These are phyloP conservation scores for Pichia sp. DNA, from an alignment of 1,139 yeast species.

Conservation along the genomic window DNA sequence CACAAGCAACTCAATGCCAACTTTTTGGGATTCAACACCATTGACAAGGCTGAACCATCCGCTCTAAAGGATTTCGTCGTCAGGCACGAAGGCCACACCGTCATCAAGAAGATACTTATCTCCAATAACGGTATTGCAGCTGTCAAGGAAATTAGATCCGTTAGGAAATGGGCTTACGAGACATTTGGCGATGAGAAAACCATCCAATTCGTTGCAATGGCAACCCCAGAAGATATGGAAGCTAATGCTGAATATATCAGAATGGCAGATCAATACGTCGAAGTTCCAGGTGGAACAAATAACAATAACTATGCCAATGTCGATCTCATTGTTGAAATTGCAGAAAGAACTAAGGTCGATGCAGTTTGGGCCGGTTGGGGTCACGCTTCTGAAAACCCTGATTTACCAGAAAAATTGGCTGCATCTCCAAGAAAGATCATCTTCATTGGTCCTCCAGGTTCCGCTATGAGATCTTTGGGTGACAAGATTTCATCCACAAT, in stretches of 20 bases:
- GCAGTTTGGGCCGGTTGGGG: constrained; percentile 99
- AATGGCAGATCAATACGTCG: constrained; percentile 98
- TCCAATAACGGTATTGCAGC: constrained; percentile 99
- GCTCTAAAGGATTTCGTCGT: constrained; percentile 81
- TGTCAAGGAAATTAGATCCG: constrained; percentile 93
- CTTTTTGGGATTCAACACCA: constrained; percentile 74
- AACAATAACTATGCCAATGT: constrained; percentile 98
- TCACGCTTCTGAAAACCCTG: constrained; percentile 97
- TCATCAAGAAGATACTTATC: constrained; percentile 77
- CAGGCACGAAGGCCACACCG: constrained; percentile 90
- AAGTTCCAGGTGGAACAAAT: constrained; percentile 98
- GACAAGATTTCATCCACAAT: constrained; percentile 96
- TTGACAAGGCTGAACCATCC: constrained; percentile 64
- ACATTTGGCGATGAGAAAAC: constrained; percentile 94
- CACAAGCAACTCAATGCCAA: constrained; percentile 49
- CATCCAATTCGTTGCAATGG: constrained; percentile 94
- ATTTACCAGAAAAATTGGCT: constrained; percentile 87
- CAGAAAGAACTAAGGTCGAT: constrained; percentile 93
- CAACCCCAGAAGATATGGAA: constrained; percentile 95
- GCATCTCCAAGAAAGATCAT: constrained; percentile 81
- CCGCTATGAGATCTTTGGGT: constrained; percentile 98
- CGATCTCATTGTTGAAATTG: constrained; percentile 91
- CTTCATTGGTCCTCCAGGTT: constrained; percentile 97
- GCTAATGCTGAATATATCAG: constrained; percentile 97
- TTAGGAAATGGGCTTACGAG: constrained; percentile 98